Percentiles rank a stretch among this genome's conserved stretches.
phyloP scores from a whole-genome alignment of 2,329 filamentous ascomycete genomes.

The Aspergillus sp. region DNA sequence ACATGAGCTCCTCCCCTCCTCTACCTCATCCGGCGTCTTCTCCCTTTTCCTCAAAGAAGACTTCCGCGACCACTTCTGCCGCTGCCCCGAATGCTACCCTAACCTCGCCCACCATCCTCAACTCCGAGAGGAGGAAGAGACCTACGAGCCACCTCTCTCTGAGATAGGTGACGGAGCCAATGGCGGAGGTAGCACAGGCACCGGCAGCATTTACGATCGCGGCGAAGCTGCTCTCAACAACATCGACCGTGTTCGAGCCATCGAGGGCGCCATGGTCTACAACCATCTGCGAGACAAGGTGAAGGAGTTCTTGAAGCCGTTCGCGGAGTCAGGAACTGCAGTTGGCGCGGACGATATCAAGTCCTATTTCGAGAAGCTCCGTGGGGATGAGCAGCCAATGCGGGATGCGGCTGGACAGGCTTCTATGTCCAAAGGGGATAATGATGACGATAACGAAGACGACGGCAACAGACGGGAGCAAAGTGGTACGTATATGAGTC shows the following conservation, averaged over 20 bases:
- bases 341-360: constrained; percentile 97
- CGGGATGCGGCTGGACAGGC: constrained; percentile 60
- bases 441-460: constrained; percentile 27
- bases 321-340: constrained; percentile 83
- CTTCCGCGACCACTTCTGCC: constrained; percentile 82
- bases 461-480: constrained; percentile 46
- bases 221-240: constrained; percentile 90
- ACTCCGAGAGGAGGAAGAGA: constrained; percentile 90
- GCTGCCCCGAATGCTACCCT: constrained; percentile 76
- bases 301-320: constrained; percentile 91
- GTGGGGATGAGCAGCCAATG: constrained; percentile 79
- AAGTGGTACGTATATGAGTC: constrained; percentile 38
- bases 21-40: constrained; percentile 58
- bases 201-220: constrained; percentile 81
- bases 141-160: constrained; percentile 88
- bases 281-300: constrained; percentile 94
- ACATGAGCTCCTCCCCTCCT: constrained; percentile 56
- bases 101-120: constrained; percentile 69
- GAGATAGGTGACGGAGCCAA: constrained; percentile 58
- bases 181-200: constrained; percentile 57
- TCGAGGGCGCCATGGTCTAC: constrained; percentile 97
- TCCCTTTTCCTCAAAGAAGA: constrained; percentile 78
- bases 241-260: constrained; percentile 87
- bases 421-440: constrained; percentile 35
- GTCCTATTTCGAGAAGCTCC: constrained; percentile 87